These are phyloP conservation scores for Vaccinium corymbosum DNA, from an alignment of 148 eudicot genomes.

Conservation along the genomic window DNA sequence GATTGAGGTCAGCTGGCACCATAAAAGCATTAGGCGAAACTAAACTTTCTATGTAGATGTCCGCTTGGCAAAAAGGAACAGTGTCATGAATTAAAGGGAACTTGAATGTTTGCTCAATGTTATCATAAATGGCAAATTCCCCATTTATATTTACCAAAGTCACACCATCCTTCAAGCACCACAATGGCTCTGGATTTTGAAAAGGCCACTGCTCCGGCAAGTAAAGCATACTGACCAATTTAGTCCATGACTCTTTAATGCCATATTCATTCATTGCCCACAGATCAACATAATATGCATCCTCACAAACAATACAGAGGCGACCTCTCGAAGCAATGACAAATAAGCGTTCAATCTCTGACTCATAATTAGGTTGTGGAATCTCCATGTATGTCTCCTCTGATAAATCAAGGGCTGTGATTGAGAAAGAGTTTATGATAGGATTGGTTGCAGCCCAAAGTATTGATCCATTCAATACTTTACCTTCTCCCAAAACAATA, in stretches of 20 bases:
- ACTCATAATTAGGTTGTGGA: slow-evolving; percentile 5
- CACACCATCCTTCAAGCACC: background rate
- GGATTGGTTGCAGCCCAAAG: slow-evolving; percentile 5
- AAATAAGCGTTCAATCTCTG: background rate
- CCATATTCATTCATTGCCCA: slow-evolving; percentile 11
- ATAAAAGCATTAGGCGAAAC: slow-evolving; percentile 6
- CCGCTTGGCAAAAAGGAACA: background rate
- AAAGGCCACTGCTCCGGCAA: background rate
- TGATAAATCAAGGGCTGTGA: slow-evolving; percentile 8
- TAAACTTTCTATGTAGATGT: slow-evolving; percentile 3
- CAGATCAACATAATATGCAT: background rate
- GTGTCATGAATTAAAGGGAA: background rate
- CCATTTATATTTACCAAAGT: background rate
- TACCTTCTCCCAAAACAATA: background rate
- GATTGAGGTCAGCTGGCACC: background rate
- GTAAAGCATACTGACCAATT: background rate
- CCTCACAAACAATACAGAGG: background rate
- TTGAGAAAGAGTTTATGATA: background rate
- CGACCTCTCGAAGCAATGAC: background rate
- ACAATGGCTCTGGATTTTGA: background rate
- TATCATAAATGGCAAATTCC: background rate
- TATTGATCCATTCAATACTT: slow-evolving; percentile 2
- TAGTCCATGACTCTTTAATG: slow-evolving; percentile 5
- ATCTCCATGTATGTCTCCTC: slow-evolving; percentile 7
- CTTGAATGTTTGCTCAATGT: background rate